Conservation (phyloP, 23 red algal species). For the Agarophyton chilense region DNA sequence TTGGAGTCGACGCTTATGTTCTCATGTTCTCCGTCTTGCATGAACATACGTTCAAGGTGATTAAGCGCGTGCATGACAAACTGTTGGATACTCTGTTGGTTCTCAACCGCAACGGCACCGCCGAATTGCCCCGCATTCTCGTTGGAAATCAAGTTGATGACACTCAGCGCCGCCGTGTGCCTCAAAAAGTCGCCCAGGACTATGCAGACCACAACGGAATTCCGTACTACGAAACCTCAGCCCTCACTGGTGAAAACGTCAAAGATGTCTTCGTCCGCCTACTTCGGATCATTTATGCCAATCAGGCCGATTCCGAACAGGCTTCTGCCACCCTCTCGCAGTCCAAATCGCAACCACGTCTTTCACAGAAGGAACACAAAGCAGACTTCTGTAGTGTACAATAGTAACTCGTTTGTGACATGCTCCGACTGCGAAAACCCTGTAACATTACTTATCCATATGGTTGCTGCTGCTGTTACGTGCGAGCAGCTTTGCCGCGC, state of each 20-base stretch:
- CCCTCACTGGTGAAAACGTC: constrained; percentile 74
- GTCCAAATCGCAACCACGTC: neutral
- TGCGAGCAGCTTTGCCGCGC: too few species aligned
- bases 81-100: constrained; percentile 76
- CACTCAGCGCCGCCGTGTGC: constrained; percentile 62
- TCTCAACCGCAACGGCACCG: constrained; percentile 23
- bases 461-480: too few species aligned
- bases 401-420: neutral
- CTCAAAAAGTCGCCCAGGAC: constrained; percentile 29
- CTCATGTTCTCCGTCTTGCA: constrained; percentile 86
- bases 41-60: constrained; percentile 74
- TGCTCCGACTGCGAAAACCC: too few species aligned
- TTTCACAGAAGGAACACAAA: neutral
- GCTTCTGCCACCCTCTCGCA: neutral
- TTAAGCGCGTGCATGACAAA: constrained; percentile 79
- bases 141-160: constrained; percentile 93
- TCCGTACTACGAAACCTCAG: constrained; percentile 87
- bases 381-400: constrained; percentile 8
- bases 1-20: constrained; percentile 90
- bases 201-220: constrained; percentile 58
- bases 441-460: too few species aligned
- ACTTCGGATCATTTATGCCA: constrained; percentile 71
- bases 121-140: constrained; percentile 78
- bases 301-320: neutral
- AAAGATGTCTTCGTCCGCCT: constrained; percentile 68